A percentile compares a stretch with the other conserved stretches of the same genome.
Conservation (phyloP, 306 rosid genomes). For the Citrullus colocynthis region DNA sequence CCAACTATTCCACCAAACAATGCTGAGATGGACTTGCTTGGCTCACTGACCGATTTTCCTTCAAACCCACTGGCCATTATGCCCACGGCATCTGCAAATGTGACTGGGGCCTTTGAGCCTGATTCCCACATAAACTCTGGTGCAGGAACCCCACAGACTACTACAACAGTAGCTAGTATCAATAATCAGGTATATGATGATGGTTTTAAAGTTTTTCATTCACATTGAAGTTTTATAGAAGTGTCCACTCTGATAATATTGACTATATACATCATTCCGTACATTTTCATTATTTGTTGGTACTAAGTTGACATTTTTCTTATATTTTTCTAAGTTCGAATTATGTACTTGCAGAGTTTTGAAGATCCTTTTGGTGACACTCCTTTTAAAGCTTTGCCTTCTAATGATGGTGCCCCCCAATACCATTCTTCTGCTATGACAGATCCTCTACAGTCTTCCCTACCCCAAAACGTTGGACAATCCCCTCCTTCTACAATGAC, state of each 20-base stretch:
- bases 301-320: not conserved
- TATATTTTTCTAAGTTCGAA: not conserved
- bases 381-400: constrained; percentile 73
- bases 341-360: constrained; percentile 37
- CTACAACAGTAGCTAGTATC: constrained; percentile 30
- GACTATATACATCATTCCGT: not conserved
- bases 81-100: constrained; percentile 31
- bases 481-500: constrained; percentile 4
- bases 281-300: not conserved
- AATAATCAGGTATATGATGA: constrained; percentile 42
- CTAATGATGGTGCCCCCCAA: constrained; percentile 37
- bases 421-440: constrained; percentile 19
- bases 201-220: not conserved
- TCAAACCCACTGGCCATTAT: constrained; percentile 55
- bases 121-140: constrained; percentile 24
- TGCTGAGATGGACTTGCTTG: constrained; percentile 81
- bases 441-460: not conserved
- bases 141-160: constrained; percentile 25
- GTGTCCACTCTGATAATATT: not conserved
- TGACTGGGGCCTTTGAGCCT: constrained; percentile 25
- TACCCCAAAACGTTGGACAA: not conserved
- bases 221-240: not conserved
- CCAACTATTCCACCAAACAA: constrained; percentile 31
- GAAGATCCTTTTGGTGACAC: constrained; percentile 93
- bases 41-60: constrained; percentile 59